phyloP scores from a whole-genome alignment of 2,329 filamentous ascomycete species.

The Ophioceras dolichostomum region DNA sequence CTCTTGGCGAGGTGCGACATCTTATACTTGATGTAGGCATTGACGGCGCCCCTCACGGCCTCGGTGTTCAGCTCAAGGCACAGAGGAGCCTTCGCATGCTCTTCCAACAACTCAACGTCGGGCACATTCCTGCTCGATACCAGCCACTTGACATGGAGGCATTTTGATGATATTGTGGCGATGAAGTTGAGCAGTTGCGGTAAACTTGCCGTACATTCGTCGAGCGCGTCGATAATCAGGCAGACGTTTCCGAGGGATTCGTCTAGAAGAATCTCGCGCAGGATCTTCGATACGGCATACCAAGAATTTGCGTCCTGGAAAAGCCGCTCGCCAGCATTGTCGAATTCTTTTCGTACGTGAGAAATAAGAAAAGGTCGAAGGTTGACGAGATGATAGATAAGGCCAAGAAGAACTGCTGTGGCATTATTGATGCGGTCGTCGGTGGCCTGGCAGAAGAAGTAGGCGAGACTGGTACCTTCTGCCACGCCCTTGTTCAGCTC shows the following conservation, averaged over 20 bases:
- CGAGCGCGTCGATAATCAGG: constrained; percentile 32
- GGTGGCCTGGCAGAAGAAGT: constrained; percentile 22
- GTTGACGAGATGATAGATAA: constrained; percentile 16
- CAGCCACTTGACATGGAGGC: constrained; percentile 25
- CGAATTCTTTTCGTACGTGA: constrained; percentile 20
- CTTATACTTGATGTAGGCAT: constrained; percentile 19
- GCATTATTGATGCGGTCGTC: constrained; percentile 14
- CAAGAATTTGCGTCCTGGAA: constrained; percentile 26
- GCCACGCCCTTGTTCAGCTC: constrained; percentile 26
- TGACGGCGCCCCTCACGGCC: constrained; percentile 21
- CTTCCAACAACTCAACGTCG: constrained; percentile 21
- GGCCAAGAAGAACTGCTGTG: constrained; percentile 16
- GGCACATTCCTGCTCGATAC: constrained; percentile 28
- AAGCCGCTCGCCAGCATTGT: constrained; percentile 13
- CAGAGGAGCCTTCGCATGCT: background rate
- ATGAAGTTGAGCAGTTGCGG: constrained; percentile 23
- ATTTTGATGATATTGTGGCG: constrained; percentile 6
- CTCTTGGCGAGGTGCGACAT: constrained; percentile 12
- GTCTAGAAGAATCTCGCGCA: constrained; percentile 25
- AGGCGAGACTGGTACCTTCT: constrained; percentile 6
- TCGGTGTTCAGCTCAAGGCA: constrained; percentile 7
- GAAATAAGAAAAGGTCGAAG: constrained; percentile 19
- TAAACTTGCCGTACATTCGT: constrained; percentile 24
- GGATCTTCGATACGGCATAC: constrained; percentile 21
- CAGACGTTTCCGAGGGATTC: constrained; percentile 11